Evolutionary conservation across 2,329 filamentous ascomycete genomes (phyloP), one percentile per base, ranked within the genome.

Genomic region (Pseudovirgaria hyperparasitica): DNA sequence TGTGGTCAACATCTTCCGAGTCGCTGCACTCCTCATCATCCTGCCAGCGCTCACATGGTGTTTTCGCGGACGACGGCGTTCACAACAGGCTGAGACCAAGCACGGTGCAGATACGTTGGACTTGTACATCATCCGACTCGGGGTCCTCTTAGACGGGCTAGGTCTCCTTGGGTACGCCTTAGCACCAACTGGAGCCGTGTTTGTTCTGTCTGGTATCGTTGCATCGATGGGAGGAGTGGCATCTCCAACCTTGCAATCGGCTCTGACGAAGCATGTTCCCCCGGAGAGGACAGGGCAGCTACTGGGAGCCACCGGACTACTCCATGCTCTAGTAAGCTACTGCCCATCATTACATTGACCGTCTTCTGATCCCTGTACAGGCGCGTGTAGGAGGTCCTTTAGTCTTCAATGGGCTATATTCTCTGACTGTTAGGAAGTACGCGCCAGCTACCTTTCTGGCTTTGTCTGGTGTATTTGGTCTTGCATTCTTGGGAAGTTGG

Each of bases 201-300:
- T 94, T 51, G 67, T 82, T 4, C 35, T 72, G 1, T 78, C 75
- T 11, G 87, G 82, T 25, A 62, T 82, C 23, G 42, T 86, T 11
- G 77, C 82, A 2, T 68, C 82, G 0, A 57, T 92, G 20, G 87
- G 87, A 14, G 86, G 86, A 2, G 75, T 96, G 23, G 86, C 79
- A 1, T 78, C 77, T 19, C 86, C 90, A 2, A 90, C 82, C 0
- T 64, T 92, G 26, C 84, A 92, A 45, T 77, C 81, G 2, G 70
- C 79, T 1, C 60, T 94, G 26, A 94, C 85, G 12, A 96, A 94
- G 49, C 90, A 96, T 50, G 77, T 96, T 0, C 82, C 86, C 0
- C 65, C 74, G 1, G 80, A 90, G 36, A 70, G 71, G 24, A 77
- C 90, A 0, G 90, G 90, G 0, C 76, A 90, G 49, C 61, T 96